Evolutionary conservation across 2,329 filamentous ascomycete genomes (phyloP).

Genomic region (Plectosphaerella cucumerina): DNA sequence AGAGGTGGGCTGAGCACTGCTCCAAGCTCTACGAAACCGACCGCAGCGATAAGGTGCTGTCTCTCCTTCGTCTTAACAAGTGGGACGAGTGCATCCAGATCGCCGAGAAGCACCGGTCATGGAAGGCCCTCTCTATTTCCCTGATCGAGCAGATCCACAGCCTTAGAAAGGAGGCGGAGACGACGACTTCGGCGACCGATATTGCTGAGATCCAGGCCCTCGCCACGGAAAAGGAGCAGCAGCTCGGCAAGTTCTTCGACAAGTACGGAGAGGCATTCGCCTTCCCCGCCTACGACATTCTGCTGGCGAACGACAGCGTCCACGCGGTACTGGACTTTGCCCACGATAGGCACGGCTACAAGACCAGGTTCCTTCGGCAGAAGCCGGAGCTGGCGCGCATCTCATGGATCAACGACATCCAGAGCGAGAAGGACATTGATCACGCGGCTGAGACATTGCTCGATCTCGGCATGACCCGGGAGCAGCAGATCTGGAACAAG

Average conservation of each 20-base stretch:
- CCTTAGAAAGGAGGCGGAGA: conserved; percentile 10
- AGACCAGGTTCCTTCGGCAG: conserved; percentile 75
- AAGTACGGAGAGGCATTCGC: conserved; percentile 64
- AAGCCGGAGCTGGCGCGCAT: conserved; percentile 70
- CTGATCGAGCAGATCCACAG: conserved; percentile 48
- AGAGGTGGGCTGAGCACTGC: conserved; percentile 40
- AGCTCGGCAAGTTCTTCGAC: conserved; percentile 52
- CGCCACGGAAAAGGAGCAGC: conserved; percentile 41
- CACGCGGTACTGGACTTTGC: conserved; percentile 67
- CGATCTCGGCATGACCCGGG: conserved; percentile 63
- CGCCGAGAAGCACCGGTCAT: conserved; percentile 53
- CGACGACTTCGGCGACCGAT: conserved; percentile 7
- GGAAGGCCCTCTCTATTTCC: conserved; percentile 52
- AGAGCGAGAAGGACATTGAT: conserved; percentile 68
- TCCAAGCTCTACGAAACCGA: conserved; percentile 44
- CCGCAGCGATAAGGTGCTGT: conserved; percentile 47
- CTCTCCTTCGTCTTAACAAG: conserved; percentile 49
- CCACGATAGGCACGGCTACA: conserved; percentile 61
- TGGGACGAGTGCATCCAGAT: conserved; percentile 56
- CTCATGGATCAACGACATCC: conserved; percentile 92
- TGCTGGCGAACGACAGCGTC: conserved; percentile 65
- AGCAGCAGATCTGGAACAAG: conserved; percentile 85
- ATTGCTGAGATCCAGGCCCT: conserved; percentile 33
- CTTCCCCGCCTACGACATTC: conserved; percentile 73
- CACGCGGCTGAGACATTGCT: conserved; percentile 69